Base-by-base conservation (phyloP, 2,329 filamentous ascomycete genomes). In the Aspergillus bombycis region DNA sequence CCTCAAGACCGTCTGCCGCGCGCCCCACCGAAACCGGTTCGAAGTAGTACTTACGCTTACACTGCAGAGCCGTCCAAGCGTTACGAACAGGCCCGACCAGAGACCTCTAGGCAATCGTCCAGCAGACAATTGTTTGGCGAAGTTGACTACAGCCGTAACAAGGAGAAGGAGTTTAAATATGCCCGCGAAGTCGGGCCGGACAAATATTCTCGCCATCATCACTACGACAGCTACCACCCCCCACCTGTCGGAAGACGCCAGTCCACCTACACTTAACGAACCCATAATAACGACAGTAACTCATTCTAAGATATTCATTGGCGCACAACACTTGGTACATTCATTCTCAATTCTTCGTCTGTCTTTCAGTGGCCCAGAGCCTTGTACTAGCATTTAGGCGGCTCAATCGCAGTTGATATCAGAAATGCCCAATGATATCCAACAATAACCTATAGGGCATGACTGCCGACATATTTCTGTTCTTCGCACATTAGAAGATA, bases 11-110 rank as follows among this genome's bases (percentile, higher is more conserved):
- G 75, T 19, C 70, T 64, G 58, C 28, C 69, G 19, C 71, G 70
- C 38, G 58, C 67, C 21, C 55, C 64, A 34, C 65, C 71, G 21
- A 76, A 74, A 62, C 63, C 65, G 16, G 58, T 60, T 28, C 71
- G 76, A 28, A 74, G 75, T 50, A 73, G 60, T 32, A 77, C 67
- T 57, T 71, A 76, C 34, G 50, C 65, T 28, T 75, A 76, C 56
- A 55, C 66, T 3, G 7, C 68, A 3, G 74, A 74, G 32, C 54
- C 67, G 1, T 65, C 69, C 4, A 59, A 70, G 26, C 71, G 70
- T 14, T 66, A 71, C 58, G 71, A 74, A 48, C 60, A 65, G 52
- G 67, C 65, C 36, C 71, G 70, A 21, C 67, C 74, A 23, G 64
- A 65, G 41, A 36, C 58, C 6, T 62, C 63, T 19, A 62, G 67